Evolutionary conservation across 2,329 filamentous ascomycete genomes (phyloP).

Genomic region (Colletotrichum gigasporum): DNA sequence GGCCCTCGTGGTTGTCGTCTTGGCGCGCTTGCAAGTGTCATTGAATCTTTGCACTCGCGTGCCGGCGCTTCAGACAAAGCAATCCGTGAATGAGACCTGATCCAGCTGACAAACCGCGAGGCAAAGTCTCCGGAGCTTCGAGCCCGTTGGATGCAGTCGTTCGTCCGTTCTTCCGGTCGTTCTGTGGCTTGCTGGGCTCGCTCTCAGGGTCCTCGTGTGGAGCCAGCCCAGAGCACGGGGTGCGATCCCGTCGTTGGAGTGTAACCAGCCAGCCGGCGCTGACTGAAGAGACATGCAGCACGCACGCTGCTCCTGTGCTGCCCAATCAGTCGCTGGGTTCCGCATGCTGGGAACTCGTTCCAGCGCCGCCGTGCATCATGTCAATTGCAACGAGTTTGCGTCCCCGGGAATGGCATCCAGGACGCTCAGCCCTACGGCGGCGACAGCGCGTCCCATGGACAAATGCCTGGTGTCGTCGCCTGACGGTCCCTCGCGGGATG

Average conservation of each 20-base stretch:
- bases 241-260: slow-evolving; percentile 14
- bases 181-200: slow-evolving; percentile 7
- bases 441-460: not conserved
- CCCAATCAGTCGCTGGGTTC: not conserved
- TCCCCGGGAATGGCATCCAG: not conserved
- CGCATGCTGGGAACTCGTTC: not conserved
- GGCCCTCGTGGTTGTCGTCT: not conserved
- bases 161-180: too few species aligned
- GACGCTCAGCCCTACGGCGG: slow-evolving; percentile 24
- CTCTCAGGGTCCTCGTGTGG: slow-evolving; percentile 7
- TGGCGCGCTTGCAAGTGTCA: slow-evolving; percentile 18
- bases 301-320: not conserved
- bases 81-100: not conserved
- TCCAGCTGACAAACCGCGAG: not conserved
- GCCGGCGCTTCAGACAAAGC: slow-evolving; percentile 6
- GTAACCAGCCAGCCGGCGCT: slow-evolving; percentile 18
- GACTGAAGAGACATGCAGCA: slow-evolving; percentile 17
- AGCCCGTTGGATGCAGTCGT: slow-evolving; percentile 18
- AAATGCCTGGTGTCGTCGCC: not conserved
- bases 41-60: slow-evolving; percentile 2
- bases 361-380: slow-evolving; percentile 6
- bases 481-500: not conserved
- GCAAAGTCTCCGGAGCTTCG: not conserved
- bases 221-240: not conserved
- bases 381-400: not conserved